Evolutionary conservation across 208 protist species (phyloP).

Genomic region (Leishmania major): DNA sequence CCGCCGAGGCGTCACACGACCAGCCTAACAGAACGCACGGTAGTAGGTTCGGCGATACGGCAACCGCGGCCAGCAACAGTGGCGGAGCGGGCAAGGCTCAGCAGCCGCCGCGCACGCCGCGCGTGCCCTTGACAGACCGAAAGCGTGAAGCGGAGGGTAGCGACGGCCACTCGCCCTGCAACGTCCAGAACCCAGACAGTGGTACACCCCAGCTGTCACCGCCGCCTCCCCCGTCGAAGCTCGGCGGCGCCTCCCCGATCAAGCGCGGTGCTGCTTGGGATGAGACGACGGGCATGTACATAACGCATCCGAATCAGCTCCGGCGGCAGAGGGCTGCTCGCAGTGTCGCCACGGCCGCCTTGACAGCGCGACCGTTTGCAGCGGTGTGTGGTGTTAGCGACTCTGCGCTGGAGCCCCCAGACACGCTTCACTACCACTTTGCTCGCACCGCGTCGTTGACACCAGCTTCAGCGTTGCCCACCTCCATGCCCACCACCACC

Average conservation of each 20-base stretch:
- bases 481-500: neutral
- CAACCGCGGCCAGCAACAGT: constrained; percentile 5
- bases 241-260: constrained; percentile 10
- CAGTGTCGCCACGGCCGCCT: neutral
- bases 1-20: neutral
- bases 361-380: neutral
- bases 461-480: neutral
- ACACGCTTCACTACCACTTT: constrained; percentile 25
- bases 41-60: neutral
- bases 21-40: neutral
- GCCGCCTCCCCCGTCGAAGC: neutral
- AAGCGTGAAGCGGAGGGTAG: constrained; percentile 8
- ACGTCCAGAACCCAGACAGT: neutral
- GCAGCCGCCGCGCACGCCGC: constrained; percentile 16
- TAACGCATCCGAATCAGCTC: constrained; percentile 33
- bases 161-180: constrained; percentile 4
- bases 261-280: constrained; percentile 35
- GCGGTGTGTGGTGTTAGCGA: constrained; percentile 2
- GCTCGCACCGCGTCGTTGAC: constrained; percentile 15
- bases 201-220: neutral
- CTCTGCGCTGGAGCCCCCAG: constrained; percentile 19
- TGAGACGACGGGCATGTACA: constrained; percentile 23
- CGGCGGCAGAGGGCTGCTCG: constrained; percentile 19
- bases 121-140: neutral
- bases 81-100: neutral